phyloP scores from a whole-genome alignment of 2,329 filamentous ascomycete species.

The Trichoderma endophyticum region DNA sequence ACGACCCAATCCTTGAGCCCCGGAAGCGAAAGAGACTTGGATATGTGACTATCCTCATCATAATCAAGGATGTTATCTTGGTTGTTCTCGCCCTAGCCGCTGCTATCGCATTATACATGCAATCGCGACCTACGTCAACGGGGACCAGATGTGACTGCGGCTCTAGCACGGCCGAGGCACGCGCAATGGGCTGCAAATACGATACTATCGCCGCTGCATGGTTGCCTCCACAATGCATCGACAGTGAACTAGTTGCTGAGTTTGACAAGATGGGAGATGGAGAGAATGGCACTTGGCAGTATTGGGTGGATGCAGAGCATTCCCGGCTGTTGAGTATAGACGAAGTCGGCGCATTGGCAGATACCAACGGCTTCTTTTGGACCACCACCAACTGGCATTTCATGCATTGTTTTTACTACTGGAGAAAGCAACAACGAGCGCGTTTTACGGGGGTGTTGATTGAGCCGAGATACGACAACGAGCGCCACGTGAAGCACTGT shows the following conservation, averaged over 20 bases:
- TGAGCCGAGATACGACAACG: background rate
- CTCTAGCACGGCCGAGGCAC: too few relatives aligned
- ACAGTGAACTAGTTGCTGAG: background rate
- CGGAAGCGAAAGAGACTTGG: too few relatives aligned
- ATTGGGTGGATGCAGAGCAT: background rate
- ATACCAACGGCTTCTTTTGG: background rate
- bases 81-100: too few relatives aligned
- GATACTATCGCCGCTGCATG: too few relatives aligned
- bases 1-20: too few relatives aligned
- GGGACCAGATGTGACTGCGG: too few relatives aligned
- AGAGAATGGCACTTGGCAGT: background rate
- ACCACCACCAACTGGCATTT: background rate
- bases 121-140: too few relatives aligned
- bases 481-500: background rate
- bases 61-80: too few relatives aligned
- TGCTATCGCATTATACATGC: too few relatives aligned
- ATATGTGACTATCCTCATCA: too few relatives aligned
- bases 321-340: background rate
- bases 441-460: background rate
- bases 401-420: too few relatives aligned
- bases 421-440: background rate
- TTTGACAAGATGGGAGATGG: background rate
- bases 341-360: background rate
- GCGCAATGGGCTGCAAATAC: too few relatives aligned
- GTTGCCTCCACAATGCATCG: background rate